Base-by-base conservation (phyloP, 768 basidiomycete species). In the Mrakia frigida region DNA sequence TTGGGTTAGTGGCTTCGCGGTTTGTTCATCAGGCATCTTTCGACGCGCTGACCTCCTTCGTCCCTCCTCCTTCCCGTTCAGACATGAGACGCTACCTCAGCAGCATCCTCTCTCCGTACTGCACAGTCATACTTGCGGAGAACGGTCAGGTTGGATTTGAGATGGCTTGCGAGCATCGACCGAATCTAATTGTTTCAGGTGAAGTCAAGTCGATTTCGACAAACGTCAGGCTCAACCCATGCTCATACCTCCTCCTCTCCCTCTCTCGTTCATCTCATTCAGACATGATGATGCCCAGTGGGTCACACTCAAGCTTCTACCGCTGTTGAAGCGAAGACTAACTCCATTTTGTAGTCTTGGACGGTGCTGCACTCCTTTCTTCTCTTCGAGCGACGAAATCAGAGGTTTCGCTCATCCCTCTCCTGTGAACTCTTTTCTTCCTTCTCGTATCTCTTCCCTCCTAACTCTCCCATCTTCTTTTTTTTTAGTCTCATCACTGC, bases 31-130 rank as follows among this genome's bases (percentile, higher is more conserved):
- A 6, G n/a, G 11, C 23, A 39, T 9, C 25, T 28, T 7, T 10
- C 56, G 28, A 56, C 56, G 56, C n/a, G 56, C 56, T 56, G 23
- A 56, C 28, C 13, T 28, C n/a, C 13, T 21, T 18, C n/a, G 11
- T 31, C 6, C 50, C 31, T 33, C 16, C 28, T 35, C 13, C 56
- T 25, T 28, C n/a, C n/a, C n/a, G 14, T 53, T 0, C 28, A 39
- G 77, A 74, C 60, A 78, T 74, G 53, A 52, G 73, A 13, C 56
- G 37, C 31, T 78, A 78, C 43, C 70, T 78, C 73, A 41, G 65
- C n/a, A 74, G 79, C 0, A 83, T 83, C 13, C 83, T 85, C 70
- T 39, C 78, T 0, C 81, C 80, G 10, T 84, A 82, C 78, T 85
- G 84, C 70, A 80, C 77, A 4, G 79, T 84, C n/a, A 69, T 82